phyloP scores from a whole-genome alignment of 768 basidiomycete genomes.

The Hydnomerulius pinastri region DNA sequence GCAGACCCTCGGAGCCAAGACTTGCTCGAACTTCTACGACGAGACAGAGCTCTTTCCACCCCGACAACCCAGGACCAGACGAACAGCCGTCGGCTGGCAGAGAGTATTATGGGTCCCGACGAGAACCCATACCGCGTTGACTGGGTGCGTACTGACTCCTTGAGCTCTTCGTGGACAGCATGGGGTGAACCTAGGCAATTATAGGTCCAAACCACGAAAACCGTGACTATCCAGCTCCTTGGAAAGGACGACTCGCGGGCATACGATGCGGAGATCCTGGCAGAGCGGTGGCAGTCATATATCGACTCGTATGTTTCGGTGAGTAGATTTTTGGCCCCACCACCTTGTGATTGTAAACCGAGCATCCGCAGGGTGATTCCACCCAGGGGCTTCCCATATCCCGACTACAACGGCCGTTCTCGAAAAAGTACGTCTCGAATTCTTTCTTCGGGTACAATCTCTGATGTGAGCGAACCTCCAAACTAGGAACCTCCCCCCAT shows the following conservation, averaged over 20 bases:
- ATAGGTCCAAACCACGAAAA: conserved; percentile 70
- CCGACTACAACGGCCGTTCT: conserved; percentile 59
- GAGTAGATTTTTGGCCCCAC: too few species aligned
- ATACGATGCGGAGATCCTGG: conserved; percentile 76
- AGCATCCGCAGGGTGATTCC: conserved; percentile 48
- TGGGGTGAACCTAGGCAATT: too few species aligned
- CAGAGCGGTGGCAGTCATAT: conserved; percentile 78
- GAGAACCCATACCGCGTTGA: conserved; percentile 81
- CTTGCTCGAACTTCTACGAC: conserved; percentile 67
- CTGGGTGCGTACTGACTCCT: conserved; percentile 74
- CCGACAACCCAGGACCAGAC: conserved; percentile 75
- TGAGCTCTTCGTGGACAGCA: too few species aligned
- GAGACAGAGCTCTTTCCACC: conserved; percentile 57
- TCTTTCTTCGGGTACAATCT: not conserved
- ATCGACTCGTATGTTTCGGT: conserved; percentile 77
- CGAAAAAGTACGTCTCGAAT: conserved; percentile 53
- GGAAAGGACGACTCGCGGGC: conserved; percentile 77
- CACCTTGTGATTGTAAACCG: too few species aligned
- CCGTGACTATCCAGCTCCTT: conserved; percentile 71
- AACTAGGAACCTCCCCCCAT: conserved; percentile 22
- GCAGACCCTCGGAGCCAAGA: conserved; percentile 72
- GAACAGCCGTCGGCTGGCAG: conserved; percentile 64
- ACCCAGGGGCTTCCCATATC: conserved; percentile 53
- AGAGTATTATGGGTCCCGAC: conserved; percentile 71
- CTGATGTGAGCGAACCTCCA: not conserved